Conservation (phyloP, 257 asterid genomes). For the Ajuga chamaepitys region DNA sequence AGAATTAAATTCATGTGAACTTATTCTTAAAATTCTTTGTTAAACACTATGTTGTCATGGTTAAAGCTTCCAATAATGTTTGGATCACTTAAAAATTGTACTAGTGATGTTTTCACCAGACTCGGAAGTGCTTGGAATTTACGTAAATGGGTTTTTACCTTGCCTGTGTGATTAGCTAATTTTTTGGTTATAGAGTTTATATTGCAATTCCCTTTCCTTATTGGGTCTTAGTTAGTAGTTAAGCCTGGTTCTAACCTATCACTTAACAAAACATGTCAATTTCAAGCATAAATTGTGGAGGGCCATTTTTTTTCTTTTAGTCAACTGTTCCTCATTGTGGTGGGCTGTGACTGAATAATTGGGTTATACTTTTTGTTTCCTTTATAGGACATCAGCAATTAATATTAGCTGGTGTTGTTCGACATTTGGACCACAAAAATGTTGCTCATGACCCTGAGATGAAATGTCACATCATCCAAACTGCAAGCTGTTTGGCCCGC, state of each 20-base stretch:
- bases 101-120: neutral
- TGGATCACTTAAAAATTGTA: neutral
- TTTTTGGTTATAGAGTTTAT: neutral
- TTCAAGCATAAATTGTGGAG: neutral
- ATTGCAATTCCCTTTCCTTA: neutral
- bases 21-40: neutral
- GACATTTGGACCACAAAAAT: conserved; percentile 93
- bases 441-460: conserved; percentile 65
- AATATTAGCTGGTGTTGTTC: conserved; percentile 71
- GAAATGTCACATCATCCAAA: conserved; percentile 63
- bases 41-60: neutral
- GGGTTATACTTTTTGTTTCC: neutral
- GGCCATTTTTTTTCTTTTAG: neutral
- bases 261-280: neutral
- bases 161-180: neutral
- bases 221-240: neutral
- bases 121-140: neutral
- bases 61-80: neutral
- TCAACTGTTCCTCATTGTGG: neutral
- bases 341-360: neutral
- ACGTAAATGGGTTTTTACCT: neutral
- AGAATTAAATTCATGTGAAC: neutral
- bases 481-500: conserved; percentile 75
- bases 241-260: neutral
- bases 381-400: conserved; percentile 61